phyloP scores from a whole-genome alignment of 2,329 filamentous ascomycete genomes.

The Aspergillus sp. region DNA sequence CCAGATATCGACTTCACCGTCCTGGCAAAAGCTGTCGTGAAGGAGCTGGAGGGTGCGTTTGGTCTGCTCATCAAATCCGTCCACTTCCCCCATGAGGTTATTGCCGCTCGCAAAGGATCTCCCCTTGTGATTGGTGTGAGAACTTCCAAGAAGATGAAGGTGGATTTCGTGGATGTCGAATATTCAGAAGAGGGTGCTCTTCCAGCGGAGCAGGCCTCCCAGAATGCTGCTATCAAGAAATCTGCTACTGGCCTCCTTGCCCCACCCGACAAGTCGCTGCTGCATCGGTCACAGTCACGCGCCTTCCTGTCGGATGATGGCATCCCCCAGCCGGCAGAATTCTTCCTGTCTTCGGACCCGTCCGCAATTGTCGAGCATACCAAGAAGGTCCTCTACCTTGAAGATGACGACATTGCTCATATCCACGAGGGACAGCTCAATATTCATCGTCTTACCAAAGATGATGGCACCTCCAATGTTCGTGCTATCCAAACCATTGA shows the following conservation, averaged over 20 bases:
- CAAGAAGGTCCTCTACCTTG: slow-evolving; percentile 99
- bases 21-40: slow-evolving; percentile 94
- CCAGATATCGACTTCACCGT: slow-evolving; percentile 93
- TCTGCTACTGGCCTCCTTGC: slow-evolving; percentile 69
- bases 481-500: slow-evolving; percentile 98
- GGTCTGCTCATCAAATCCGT: slow-evolving; percentile 97
- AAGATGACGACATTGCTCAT: slow-evolving; percentile 99
- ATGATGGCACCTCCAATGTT: slow-evolving; percentile 93
- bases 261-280: slow-evolving; percentile 92
- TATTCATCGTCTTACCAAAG: slow-evolving; percentile 97
- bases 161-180: slow-evolving; percentile 99
- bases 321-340: slow-evolving; percentile 95
- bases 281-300: slow-evolving; percentile 96
- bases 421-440: slow-evolving; percentile 98
- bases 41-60: slow-evolving; percentile 96
- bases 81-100: slow-evolving; percentile 96
- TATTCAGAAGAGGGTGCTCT: slow-evolving; percentile 86
- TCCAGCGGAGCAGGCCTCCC: slow-evolving; percentile 87
- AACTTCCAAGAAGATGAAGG: slow-evolving; percentile 99
- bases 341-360: slow-evolving; percentile 98
- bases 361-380: slow-evolving; percentile 99
- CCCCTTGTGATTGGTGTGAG: slow-evolving; percentile 95
- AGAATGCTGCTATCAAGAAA: slow-evolving; percentile 97
- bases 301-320: slow-evolving; percentile 99
- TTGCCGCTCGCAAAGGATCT: slow-evolving; percentile 97